Conservation (phyloP, 2,329 filamentous ascomycete genomes). For the Trichoderma polysporum region DNA sequence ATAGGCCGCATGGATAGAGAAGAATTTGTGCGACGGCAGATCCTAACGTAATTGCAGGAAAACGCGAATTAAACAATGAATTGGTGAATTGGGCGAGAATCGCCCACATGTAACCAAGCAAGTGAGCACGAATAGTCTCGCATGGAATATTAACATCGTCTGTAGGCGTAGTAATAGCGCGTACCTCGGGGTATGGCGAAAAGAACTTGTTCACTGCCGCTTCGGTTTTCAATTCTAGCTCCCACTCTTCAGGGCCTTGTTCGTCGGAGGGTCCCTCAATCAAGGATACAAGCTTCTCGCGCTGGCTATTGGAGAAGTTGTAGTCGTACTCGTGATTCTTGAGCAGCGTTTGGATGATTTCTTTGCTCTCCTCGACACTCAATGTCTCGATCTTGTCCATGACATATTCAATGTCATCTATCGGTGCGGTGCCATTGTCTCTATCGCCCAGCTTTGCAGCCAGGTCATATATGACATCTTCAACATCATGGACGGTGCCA, state of each 20-base stretch:
- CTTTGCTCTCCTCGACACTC: constrained; percentile 25
- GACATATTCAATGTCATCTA: constrained; percentile 29
- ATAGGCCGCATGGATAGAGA: constrained; percentile 38
- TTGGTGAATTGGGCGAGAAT: constrained; percentile 25
- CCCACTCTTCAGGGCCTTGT: constrained; percentile 23
- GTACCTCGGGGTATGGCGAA: constrained; percentile 36
- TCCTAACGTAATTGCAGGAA: constrained; percentile 41
- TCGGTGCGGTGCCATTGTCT: constrained; percentile 25
- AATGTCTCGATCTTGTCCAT: constrained; percentile 28
- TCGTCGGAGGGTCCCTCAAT: constrained; percentile 23
- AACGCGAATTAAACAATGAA: constrained; percentile 43
- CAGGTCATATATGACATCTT: constrained; percentile 16
- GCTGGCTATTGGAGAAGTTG: constrained; percentile 26
- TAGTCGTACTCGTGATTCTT: constrained; percentile 30
- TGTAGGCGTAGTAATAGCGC: constrained; percentile 44
- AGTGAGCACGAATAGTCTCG: constrained; percentile 43
- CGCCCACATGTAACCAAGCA: constrained; percentile 40
- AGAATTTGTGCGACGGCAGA: constrained; percentile 44
- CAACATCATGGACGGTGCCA: not conserved
- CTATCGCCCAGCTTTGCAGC: constrained; percentile 23
- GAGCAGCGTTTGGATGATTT: constrained; percentile 25
- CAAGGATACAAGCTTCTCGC: constrained; percentile 25
- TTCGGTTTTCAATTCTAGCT: constrained; percentile 24
- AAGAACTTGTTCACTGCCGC: constrained; percentile 24
- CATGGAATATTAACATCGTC: constrained; percentile 42